Percentiles rank a stretch among this genome's conserved stretches.
Evolutionary conservation across 129 eudicot genomes (phyloP).

Genomic region (Ambrosia artemisiifolia): DNA sequence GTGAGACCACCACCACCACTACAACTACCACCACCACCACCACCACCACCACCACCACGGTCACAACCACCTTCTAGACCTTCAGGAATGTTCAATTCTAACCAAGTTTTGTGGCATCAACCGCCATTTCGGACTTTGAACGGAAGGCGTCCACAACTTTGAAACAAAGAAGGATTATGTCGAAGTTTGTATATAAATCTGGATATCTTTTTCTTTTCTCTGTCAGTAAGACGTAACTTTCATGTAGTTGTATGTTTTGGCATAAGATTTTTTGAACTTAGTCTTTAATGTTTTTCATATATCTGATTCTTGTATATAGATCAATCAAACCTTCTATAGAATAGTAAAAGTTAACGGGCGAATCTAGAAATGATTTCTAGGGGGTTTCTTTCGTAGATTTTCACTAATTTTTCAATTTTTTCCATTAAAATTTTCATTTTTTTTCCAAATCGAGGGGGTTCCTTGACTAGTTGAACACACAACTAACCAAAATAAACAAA

Average conservation of each 20-base stretch:
- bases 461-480: no score
- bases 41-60: not conserved
- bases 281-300: not conserved
- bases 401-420: no score
- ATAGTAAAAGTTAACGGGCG: not conserved
- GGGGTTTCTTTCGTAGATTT: no score
- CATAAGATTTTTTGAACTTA: not conserved
- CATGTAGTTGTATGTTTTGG: conserved; percentile 13
- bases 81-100: conserved; percentile 10
- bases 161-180: conserved; percentile 7
- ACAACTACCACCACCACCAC: conserved; percentile 7
- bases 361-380: no score
- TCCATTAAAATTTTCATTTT: no score
- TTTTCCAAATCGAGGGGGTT: no score
- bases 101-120: conserved; percentile 23
- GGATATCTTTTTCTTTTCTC: conserved; percentile 13
- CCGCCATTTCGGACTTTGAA: conserved; percentile 10
- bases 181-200: conserved; percentile 33
- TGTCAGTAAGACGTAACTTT: not conserved
- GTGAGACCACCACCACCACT: conserved; percentile 9
- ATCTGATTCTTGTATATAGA: not conserved
- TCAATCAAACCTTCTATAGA: not conserved
- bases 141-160: conserved; percentile 29
- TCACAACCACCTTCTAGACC: not conserved
- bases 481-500: not conserved